phyloP scores from a whole-genome alignment of 73 alveolate species.

The Tetrahymena thermophila region DNA sequence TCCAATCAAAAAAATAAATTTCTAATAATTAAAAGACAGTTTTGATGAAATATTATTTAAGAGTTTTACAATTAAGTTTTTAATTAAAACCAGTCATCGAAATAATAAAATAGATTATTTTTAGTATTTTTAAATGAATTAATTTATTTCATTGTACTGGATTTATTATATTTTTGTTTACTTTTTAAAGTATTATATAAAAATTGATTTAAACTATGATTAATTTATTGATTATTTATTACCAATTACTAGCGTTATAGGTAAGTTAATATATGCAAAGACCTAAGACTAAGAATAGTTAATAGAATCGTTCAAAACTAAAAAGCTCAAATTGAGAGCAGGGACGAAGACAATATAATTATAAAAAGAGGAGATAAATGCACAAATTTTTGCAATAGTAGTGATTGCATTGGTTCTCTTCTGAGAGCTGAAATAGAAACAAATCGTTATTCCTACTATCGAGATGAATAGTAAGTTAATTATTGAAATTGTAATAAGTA shows the following conservation, averaged over 20 bases:
- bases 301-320: neutral
- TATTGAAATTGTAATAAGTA: neutral
- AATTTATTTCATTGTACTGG: no score
- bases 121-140: no score
- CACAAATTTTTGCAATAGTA: neutral
- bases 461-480: neutral
- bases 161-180: no score
- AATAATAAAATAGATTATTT: no score
- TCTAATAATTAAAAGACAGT: no score
- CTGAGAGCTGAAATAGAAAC: neutral
- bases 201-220: neutral
- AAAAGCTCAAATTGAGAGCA: neutral
- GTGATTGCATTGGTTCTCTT: neutral
- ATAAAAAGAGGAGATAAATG: neutral
- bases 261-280: neutral
- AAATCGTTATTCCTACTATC: neutral
- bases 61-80: neutral
- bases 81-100: no score
- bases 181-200: neutral
- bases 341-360: neutral
- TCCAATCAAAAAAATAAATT: neutral
- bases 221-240: neutral
- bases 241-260: neutral
- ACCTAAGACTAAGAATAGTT: neutral
- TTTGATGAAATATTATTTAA: no score